Base-by-base conservation (phyloP, 257 asterid genomes). In the Striga asiatica region DNA sequence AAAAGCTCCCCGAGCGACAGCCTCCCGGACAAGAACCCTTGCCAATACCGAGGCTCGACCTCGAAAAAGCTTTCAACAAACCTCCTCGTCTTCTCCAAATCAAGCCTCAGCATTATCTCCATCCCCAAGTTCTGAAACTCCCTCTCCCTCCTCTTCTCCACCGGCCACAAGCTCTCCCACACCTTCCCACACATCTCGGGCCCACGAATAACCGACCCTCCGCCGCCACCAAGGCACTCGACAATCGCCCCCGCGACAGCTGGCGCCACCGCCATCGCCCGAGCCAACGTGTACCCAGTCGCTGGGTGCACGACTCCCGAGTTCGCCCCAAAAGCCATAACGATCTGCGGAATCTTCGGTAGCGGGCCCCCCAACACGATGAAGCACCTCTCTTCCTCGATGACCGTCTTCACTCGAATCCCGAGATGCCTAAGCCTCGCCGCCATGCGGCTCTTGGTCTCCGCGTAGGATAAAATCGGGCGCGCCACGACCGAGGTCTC, bases 351-450 rank as follows among this genome's bases (percentile, higher is more conserved):
- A 31, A 84, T 80, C 63, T 50, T 64, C 0, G 98, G 96, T 16
- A 91, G 79, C 16, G 95, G 85, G 2, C 98, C 96, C 5, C 95
- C 96, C 98, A 87, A 83, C 1, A 94, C 94, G 38, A 87, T 91
- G 73, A 87, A 27, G 41, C 98, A 84, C 65, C 84, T 91, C 78
- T 87, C 95, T 4, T 77, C 83, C 82, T 91, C 98, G 2, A 83
- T 69, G 27, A 87, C 85, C 7, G 73, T 55, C 69, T 37, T 75
- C 64, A 82, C 95, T 9, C 60, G 76, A 24, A 91, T 80, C 0
- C 98, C 94, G 29, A 87, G 54, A 6, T 87, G 89, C 72, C 94
- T 84, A 67, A 91, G 68, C 76, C 96, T 74, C 16, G 95, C 95
- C 49, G 76, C 98, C 96, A 91, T 91, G 50, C 96, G 70, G 24